phyloP scores from a whole-genome alignment of 169 alveolate genomes.

The Plasmodium vinckei region DNA sequence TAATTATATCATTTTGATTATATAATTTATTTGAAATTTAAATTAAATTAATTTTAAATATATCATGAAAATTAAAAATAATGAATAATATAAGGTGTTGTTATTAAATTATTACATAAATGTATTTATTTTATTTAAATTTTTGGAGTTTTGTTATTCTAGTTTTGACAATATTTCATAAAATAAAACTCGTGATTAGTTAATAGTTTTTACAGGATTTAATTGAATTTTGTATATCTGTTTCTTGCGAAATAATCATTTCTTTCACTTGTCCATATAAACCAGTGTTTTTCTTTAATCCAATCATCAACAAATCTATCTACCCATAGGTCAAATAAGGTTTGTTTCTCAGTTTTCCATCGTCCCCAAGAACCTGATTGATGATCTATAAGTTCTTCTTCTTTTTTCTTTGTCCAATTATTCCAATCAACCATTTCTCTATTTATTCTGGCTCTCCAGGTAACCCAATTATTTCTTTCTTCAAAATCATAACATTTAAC shows the following conservation, averaged over 20 bases:
- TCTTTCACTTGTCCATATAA: conserved; percentile 26
- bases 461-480: conserved; percentile 17
- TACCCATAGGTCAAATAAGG: conserved; percentile 13
- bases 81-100: too few species aligned
- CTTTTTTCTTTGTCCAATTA: conserved; percentile 25
- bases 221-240: neutral
- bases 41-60: too few species aligned
- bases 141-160: too few species aligned
- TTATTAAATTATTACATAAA: too few species aligned
- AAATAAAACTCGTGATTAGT: too few species aligned
- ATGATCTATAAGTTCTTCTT: conserved; percentile 4
- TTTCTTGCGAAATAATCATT: neutral
- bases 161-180: too few species aligned
- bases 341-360: conserved; percentile 33
- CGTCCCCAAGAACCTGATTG: conserved; percentile 3
- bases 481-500: neutral
- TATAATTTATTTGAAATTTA: too few species aligned
- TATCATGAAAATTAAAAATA: too few species aligned
- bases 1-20: too few species aligned
- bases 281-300: conserved; percentile 34
- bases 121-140: too few species aligned
- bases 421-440: conserved; percentile 41
- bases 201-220: too few species aligned
- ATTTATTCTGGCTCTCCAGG: conserved; percentile 24
- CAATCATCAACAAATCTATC: conserved; percentile 5